phyloP scores from a whole-genome alignment of 768 basidiomycete genomes.

The Hygrocybe coccinea region DNA sequence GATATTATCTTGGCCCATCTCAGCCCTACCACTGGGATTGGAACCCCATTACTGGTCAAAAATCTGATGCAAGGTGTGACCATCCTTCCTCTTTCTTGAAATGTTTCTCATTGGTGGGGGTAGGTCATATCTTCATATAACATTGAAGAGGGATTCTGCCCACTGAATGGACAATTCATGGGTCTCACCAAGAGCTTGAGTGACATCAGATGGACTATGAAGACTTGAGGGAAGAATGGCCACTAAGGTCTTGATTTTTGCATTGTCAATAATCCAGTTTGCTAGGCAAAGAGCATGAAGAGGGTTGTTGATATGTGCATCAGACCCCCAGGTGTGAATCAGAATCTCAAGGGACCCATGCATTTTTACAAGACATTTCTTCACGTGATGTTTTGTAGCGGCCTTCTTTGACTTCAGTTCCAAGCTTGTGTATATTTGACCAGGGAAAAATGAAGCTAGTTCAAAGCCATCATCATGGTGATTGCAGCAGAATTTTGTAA shows the following conservation, averaged over 20 bases:
- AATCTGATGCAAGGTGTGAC: no score
- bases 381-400: background rate
- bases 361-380: background rate
- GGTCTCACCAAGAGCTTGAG: background rate
- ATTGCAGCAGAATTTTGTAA: background rate
- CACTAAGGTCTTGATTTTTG: slow-evolving; percentile 1
- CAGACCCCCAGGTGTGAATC: background rate
- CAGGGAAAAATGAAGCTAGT: background rate
- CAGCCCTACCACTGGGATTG: no score
- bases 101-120: background rate
- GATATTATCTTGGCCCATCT: no score
- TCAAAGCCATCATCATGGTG: slow-evolving; percentile 2
- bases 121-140: background rate
- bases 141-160: background rate
- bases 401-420: background rate
- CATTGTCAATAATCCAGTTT: slow-evolving; percentile 2
- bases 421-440: background rate
- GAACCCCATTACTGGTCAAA: no score
- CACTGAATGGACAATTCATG: background rate
- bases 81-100: background rate
- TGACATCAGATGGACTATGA: background rate
- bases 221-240: background rate
- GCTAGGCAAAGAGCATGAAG: background rate
- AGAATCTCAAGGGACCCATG: background rate
- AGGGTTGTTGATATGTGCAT: background rate